A percentile compares a stretch with the other conserved stretches of the same genome.
phyloP scores from a whole-genome alignment of 2,329 filamentous ascomycete genomes.

The Aotearoamyces nothofagi region DNA sequence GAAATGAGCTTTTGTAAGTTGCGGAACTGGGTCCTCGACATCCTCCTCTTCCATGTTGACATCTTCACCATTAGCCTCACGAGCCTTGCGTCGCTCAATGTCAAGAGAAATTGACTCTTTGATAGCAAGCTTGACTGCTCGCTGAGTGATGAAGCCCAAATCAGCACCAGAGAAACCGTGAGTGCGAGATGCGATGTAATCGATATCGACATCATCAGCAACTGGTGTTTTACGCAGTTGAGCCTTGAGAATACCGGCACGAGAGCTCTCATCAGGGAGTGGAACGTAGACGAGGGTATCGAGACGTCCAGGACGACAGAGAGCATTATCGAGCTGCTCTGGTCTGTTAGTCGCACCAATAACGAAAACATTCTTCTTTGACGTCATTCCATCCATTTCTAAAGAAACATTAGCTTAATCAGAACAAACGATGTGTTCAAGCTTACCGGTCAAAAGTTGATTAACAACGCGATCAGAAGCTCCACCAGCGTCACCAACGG shows the following conservation, averaged over 20 bases:
- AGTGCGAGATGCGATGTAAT: slow-evolving; percentile 90
- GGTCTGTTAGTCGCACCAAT: slow-evolving; percentile 98
- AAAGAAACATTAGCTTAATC: slow-evolving; percentile 22
- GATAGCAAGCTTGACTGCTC: slow-evolving; percentile 97
- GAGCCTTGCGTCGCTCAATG: slow-evolving; percentile 81
- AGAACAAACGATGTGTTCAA: slow-evolving; percentile 2
- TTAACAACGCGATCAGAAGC: slow-evolving; percentile 99
- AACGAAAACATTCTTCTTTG: slow-evolving; percentile 99
- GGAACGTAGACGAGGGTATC: slow-evolving; percentile 98
- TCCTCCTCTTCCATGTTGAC: slow-evolving; percentile 71
- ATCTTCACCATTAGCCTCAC: slow-evolving; percentile 71
- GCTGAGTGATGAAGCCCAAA: slow-evolving; percentile 97
- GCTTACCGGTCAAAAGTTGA: slow-evolving; percentile 88
- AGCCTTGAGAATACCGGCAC: slow-evolving; percentile 79
- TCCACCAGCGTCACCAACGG: slow-evolving; percentile 88
- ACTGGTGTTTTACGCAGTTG: slow-evolving; percentile 98
- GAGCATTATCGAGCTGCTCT: slow-evolving; percentile 93
- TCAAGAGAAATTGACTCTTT: slow-evolving; percentile 86
- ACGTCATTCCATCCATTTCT: slow-evolving; percentile 99
- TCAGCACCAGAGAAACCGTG: slow-evolving; percentile 99
- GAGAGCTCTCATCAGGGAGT: slow-evolving; percentile 80
- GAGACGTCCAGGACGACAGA: slow-evolving; percentile 96
- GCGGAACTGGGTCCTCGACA: slow-evolving; percentile 81
- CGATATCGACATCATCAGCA: slow-evolving; percentile 69
- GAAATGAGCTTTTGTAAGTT: slow-evolving; percentile 92